Evolutionary conservation across 2,329 filamentous ascomycete genomes (phyloP).

Genomic region (Lojkania enalia): DNA sequence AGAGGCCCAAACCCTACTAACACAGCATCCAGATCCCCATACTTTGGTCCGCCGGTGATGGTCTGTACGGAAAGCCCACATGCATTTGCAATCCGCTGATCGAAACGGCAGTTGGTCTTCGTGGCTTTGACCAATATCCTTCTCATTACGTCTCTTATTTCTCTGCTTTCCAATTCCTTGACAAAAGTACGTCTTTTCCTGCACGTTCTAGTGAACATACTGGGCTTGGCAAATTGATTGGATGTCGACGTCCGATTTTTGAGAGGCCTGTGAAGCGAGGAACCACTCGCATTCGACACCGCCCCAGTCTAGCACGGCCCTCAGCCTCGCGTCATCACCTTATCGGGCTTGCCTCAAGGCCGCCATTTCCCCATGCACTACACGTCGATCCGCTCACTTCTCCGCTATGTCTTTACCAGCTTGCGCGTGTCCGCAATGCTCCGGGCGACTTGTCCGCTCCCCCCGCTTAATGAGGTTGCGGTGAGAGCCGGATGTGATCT

Average conservation of each 20-base stretch:
- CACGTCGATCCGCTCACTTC: constrained; percentile 5
- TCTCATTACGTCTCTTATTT: constrained; percentile 76
- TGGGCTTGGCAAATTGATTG: constrained; percentile 33
- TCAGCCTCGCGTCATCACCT: constrained; percentile 17
- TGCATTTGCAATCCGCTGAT: constrained; percentile 31
- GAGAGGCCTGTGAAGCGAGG: too few species aligned
- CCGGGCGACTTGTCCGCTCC: background rate
- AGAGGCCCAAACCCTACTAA: constrained; percentile 15
- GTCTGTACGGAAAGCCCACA: constrained; percentile 29
- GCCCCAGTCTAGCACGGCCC: constrained; percentile 20
- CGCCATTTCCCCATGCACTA: constrained; percentile 6
- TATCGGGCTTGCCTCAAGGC: constrained; percentile 5
- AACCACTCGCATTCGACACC: constrained; percentile 20
- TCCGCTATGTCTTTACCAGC: background rate
- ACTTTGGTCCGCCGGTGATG: constrained; percentile 58
- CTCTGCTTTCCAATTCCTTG: constrained; percentile 77
- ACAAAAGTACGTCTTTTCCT: constrained; percentile 53
- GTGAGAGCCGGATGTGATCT: constrained; percentile 5
- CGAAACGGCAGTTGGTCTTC: constrained; percentile 62
- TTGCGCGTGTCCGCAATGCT: constrained; percentile 2
- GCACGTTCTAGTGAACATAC: constrained; percentile 9
- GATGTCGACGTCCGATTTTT: constrained; percentile 12
- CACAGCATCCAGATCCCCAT: constrained; percentile 48
- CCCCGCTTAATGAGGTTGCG: constrained; percentile 10
- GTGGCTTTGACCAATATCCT: constrained; percentile 77